Percentiles rank a stretch among this genome's conserved stretches.
phyloP scores from a whole-genome alignment of 2,329 filamentous ascomycete genomes.

The Elsinoe arachidis region DNA sequence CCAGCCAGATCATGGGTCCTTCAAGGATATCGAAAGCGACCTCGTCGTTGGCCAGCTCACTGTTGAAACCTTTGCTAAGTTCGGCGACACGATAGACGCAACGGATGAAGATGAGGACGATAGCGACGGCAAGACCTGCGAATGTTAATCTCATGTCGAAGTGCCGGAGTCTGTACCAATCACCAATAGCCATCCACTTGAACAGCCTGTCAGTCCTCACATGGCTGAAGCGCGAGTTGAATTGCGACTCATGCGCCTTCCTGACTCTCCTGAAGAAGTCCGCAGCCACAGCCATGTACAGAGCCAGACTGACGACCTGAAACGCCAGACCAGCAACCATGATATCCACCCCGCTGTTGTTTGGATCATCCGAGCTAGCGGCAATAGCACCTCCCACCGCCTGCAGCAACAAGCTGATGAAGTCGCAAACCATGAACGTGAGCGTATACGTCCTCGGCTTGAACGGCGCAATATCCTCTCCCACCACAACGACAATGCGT shows the following conservation, averaged over 20 bases:
- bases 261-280: background rate
- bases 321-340: conserved; percentile 50
- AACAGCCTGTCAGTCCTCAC: conserved; percentile 14
- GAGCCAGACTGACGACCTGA: conserved; percentile 43
- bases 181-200: conserved; percentile 13
- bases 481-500: conserved; percentile 46
- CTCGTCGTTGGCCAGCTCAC: conserved; percentile 38
- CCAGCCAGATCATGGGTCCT: conserved; percentile 42
- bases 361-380: conserved; percentile 37
- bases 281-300: conserved; percentile 30
- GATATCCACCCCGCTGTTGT: conserved; percentile 42
- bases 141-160: background rate
- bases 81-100: conserved; percentile 44
- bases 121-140: conserved; percentile 30
- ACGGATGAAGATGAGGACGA: conserved; percentile 38
- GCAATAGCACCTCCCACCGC: conserved; percentile 50
- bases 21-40: conserved; percentile 40
- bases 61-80: conserved; percentile 39
- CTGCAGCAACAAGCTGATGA: conserved; percentile 48
- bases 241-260: conserved; percentile 1
- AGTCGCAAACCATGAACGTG: conserved; percentile 49
- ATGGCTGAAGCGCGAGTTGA: conserved; percentile 4
- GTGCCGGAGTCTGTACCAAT: background rate
- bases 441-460: conserved; percentile 33
- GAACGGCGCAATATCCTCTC: conserved; percentile 23